Percentiles rank a stretch among this genome's conserved stretches.
Evolutionary conservation across 768 basidiomycete species (phyloP).

Genomic region (Amyloporia xantha): DNA sequence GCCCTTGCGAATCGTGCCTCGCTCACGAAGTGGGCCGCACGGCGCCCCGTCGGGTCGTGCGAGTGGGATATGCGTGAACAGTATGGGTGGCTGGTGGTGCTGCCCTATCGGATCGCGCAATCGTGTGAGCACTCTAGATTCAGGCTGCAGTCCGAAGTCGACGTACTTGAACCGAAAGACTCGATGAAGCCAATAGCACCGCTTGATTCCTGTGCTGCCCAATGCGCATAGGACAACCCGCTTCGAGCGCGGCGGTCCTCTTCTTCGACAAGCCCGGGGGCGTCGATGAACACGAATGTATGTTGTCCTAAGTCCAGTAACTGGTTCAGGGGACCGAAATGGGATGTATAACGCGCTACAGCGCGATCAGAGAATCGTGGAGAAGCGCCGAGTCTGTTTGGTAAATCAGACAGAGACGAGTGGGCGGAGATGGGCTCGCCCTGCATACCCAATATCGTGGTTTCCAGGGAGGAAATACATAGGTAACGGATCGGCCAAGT

Average conservation of each 20-base stretch:
- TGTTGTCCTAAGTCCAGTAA: conserved; percentile 63
- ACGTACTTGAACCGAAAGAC: conserved; percentile 31
- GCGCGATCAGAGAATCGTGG: conserved; percentile 20
- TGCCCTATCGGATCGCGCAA: conserved; percentile 5
- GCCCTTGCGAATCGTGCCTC: conserved; percentile 65
- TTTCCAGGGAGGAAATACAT: conserved; percentile 82
- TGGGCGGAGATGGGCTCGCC: no score
- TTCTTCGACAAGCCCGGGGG: conserved; percentile 70
- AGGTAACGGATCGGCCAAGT: conserved; percentile 31
- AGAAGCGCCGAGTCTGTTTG: conserved; percentile 24
- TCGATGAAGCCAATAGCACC: conserved; percentile 44
- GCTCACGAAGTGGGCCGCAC: conserved; percentile 79
- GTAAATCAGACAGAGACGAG: no score
- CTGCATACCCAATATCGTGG: conserved; percentile 73
- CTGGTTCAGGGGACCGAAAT: conserved; percentile 74
- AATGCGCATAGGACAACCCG: conserved; percentile 36
- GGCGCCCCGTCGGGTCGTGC: conserved; percentile 55
- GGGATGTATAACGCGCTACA: conserved; percentile 51
- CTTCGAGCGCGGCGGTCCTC: conserved; percentile 44
- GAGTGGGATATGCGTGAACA: conserved; percentile 89
- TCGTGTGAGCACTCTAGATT: no score
- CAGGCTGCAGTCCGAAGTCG: no score
- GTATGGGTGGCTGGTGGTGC: conserved; percentile 44
- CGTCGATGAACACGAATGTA: conserved; percentile 65
- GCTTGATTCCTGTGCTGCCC: conserved; percentile 37